phyloP scores from a whole-genome alignment of 805 yeast species.

The Priceomyces fermenticarens region DNA sequence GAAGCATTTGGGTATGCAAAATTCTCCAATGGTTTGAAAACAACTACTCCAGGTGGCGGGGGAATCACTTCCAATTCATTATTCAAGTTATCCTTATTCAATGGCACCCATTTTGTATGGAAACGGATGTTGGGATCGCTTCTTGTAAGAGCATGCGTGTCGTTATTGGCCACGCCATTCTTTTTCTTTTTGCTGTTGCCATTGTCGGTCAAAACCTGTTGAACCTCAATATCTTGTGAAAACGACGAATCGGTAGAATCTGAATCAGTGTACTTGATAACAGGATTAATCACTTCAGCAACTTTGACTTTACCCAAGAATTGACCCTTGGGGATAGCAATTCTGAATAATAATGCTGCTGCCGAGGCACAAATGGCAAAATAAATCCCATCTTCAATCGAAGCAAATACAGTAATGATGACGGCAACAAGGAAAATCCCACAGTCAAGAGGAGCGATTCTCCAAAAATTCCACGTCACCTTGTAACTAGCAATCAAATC shows the following conservation, averaged over 20 bases:
- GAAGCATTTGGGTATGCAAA: slow-evolving; percentile 82
- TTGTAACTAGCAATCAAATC: slow-evolving; percentile 74
- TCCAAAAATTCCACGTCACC: slow-evolving; percentile 68
- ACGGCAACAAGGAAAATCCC: slow-evolving; percentile 72
- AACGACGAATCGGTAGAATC: slow-evolving; percentile 14
- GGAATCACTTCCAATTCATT: slow-evolving; percentile 55
- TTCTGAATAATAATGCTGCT: slow-evolving; percentile 67
- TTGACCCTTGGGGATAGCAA: slow-evolving; percentile 77
- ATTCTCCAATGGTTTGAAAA: slow-evolving; percentile 78
- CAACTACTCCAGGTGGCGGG: slow-evolving; percentile 90
- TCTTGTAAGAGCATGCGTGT: slow-evolving; percentile 20
- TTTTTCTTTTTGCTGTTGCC: slow-evolving; percentile 20
- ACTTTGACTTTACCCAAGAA: slow-evolving; percentile 77
- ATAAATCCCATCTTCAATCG: slow-evolving; percentile 87
- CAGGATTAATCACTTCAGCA: slow-evolving; percentile 68
- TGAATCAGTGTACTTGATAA: slow-evolving; percentile 27
- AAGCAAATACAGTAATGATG: slow-evolving; percentile 68
- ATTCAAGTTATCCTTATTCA: slow-evolving; percentile 49
- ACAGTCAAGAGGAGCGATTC: slow-evolving; percentile 69
- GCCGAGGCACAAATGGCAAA: slow-evolving; percentile 84
- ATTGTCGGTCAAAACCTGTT: slow-evolving; percentile 37
- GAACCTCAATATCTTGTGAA: slow-evolving; percentile 37
- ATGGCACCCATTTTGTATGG: slow-evolving; percentile 70
- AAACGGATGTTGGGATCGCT: slow-evolving; percentile 39
- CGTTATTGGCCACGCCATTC: slow-evolving; percentile 9